Base-by-base conservation (phyloP, 371 early-diverging fungal species). In the Haplosporangium sp. region DNA sequence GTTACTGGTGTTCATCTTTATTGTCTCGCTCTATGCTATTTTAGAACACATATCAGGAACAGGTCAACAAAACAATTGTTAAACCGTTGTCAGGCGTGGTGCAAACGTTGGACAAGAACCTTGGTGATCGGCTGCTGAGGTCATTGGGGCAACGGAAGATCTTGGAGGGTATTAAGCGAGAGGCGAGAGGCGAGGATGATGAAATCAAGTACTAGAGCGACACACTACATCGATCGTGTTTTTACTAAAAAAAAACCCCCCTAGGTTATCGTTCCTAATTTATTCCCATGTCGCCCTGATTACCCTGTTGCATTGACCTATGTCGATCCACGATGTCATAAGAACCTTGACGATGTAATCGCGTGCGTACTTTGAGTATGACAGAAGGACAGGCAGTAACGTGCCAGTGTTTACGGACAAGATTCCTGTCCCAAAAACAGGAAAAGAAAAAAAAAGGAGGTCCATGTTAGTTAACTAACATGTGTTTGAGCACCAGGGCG, bases 141-240 rank as follows among this genome's bases (percentile, higher is more conserved):
- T 69, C 80, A 7, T 40, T 79, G 58, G 73, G 73, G 29, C 80
- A 79, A 62, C 73, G 80, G 29, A 69, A 72, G 65, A 40, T 73
- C 36, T 47, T 79, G 11, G n/a, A 23, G n/a, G 56, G 46, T 5
- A 79, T 79, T 48, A 79, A 73, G 46, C 73, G 58, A 2, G 69
- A 73, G 16, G 80, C 73, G 20, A 54, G 50, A 12, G 69, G 73
- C 21, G 69, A 72, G 23, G 69, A 79, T 36, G 69, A 79, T 20
- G 73, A 73, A 29, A 69, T 79, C 62, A 62, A 64, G 42, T 79
- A 64, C n/a, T 79, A 79, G 64, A 55, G 16, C 1, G 18, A 6
- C 48, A 37, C 29, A 1, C 16, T 36, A 40, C 50, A 13, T n/a
- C 51, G 37, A 38, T 61, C 20, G 37, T 18, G 14, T 45, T 54